Percentiles rank a stretch among this genome's conserved stretches.
These are phyloP conservation scores for Cladosporium sp. DNA, from an alignment of 2,329 filamentous ascomycete species.

Conservation along the genomic window DNA sequence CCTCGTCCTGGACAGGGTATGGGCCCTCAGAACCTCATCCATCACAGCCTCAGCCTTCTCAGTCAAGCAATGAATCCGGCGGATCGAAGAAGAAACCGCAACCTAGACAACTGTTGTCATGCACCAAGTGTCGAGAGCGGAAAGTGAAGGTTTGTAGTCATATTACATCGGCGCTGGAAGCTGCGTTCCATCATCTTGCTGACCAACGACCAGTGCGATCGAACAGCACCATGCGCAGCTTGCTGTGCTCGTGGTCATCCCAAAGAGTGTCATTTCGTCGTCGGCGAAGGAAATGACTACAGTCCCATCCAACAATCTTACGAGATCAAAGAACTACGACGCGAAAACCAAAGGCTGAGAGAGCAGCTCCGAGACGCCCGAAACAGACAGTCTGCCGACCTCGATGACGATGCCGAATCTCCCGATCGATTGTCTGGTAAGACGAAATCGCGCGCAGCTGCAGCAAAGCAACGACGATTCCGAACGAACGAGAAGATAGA, in stretches of 20 bases:
- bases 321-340: constrained; percentile 43
- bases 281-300: constrained; percentile 43
- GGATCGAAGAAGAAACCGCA: constrained; percentile 34
- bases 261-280: constrained; percentile 43
- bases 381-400: constrained; percentile 32
- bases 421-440: constrained; percentile 24
- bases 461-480: constrained; percentile 33
- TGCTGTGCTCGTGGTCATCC: constrained; percentile 45
- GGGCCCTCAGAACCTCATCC: constrained; percentile 22
- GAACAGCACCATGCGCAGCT: constrained; percentile 46
- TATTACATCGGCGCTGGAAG: constrained; percentile 6
- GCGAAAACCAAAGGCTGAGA: constrained; percentile 42
- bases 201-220: constrained; percentile 37
- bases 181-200: not conserved
- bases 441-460: constrained; percentile 19
- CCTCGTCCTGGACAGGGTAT: constrained; percentile 27
- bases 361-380: constrained; percentile 35
- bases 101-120: constrained; percentile 42
- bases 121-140: constrained; percentile 45
- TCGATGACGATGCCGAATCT: constrained; percentile 33
- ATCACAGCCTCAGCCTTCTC: constrained; percentile 19
- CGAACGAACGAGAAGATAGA: constrained; percentile 37
- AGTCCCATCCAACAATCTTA: constrained; percentile 45
- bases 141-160: constrained; percentile 42
- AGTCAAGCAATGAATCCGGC: constrained; percentile 11